Evolutionary conservation across 2,329 filamentous ascomycete genomes (phyloP).

Genomic region (Pseudogymnoascus sp.): DNA sequence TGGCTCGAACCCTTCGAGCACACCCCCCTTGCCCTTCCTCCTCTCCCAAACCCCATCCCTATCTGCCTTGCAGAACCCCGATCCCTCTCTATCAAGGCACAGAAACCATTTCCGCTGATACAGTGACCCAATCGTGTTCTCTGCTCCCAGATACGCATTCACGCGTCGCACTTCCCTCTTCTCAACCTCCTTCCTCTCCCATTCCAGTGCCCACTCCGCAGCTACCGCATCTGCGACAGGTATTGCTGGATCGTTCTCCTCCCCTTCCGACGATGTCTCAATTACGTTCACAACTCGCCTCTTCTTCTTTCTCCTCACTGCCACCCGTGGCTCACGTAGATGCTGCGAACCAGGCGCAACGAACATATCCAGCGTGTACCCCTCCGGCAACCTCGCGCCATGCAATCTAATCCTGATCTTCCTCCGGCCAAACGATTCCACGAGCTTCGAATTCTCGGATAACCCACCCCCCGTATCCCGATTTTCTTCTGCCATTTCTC

Average conservation of each 20-base stretch:
- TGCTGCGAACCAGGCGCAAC: slow-evolving; percentile 42
- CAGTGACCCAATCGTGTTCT: slow-evolving; percentile 59
- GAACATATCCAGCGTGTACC: slow-evolving; percentile 50
- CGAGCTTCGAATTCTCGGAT: slow-evolving; percentile 43
- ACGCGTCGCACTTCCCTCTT: slow-evolving; percentile 50
- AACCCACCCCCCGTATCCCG: slow-evolving; percentile 16
- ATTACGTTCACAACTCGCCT: slow-evolving; percentile 24
- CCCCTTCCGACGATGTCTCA: slow-evolving; percentile 19
- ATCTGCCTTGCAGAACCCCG: slow-evolving; percentile 46
- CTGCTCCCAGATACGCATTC: slow-evolving; percentile 62
- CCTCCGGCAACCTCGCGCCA: slow-evolving; percentile 46
- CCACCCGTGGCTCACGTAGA: slow-evolving; percentile 26
- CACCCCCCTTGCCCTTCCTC: slow-evolving; percentile 15
- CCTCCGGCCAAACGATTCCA: slow-evolving; percentile 45
- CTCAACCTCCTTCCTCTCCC: slow-evolving; percentile 41
- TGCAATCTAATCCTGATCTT: slow-evolving; percentile 53
- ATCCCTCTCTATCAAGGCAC: slow-evolving; percentile 52
- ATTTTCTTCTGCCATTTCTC: slow-evolving; percentile 26
- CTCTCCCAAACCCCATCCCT: slow-evolving; percentile 25
- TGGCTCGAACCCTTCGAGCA: slow-evolving; percentile 39
- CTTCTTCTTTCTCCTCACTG: slow-evolving; percentile 20
- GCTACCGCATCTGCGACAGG: not conserved
- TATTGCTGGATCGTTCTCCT: not conserved
- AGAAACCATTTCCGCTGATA: slow-evolving; percentile 64
- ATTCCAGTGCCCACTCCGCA: slow-evolving; percentile 34